These are phyloP conservation scores for Hanseniaspora occidentalis DNA, from an alignment of 805 yeast species.

Conservation along the genomic window DNA sequence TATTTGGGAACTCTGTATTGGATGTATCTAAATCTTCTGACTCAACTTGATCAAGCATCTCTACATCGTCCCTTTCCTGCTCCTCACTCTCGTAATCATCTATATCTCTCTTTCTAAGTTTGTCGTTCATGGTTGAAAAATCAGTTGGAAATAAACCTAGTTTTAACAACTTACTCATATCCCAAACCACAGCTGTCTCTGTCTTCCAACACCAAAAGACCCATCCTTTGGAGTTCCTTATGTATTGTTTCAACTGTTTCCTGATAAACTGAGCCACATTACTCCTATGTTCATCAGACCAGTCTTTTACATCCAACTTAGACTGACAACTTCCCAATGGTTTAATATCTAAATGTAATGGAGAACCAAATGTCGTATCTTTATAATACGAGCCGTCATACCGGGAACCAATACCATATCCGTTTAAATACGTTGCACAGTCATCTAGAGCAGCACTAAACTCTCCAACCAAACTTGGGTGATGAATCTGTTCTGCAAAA, in stretches of 20 bases:
- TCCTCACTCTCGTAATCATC: no score
- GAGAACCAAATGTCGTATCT: not conserved
- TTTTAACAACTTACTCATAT: slow-evolving; percentile 37
- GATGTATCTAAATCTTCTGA: no score
- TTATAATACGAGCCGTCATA: slow-evolving; percentile 37
- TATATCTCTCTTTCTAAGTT: no score
- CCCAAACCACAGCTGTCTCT: slow-evolving; percentile 58
- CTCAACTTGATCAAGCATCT: no score
- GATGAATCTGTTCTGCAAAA: slow-evolving; percentile 23
- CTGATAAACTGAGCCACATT: slow-evolving; percentile 45
- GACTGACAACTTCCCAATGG: slow-evolving; percentile 32
- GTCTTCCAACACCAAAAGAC: slow-evolving; percentile 65
- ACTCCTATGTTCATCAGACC: slow-evolving; percentile 30
- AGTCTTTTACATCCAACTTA: slow-evolving; percentile 25
- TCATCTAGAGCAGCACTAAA: slow-evolving; percentile 65
- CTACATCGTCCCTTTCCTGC: no score
- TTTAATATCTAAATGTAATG: slow-evolving; percentile 10
- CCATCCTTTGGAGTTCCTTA: slow-evolving; percentile 40
- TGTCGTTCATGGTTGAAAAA: slow-evolving; percentile 15
- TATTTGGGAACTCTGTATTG: no score
- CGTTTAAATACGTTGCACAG: slow-evolving; percentile 59
- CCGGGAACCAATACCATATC: slow-evolving; percentile 55
- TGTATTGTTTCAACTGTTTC: slow-evolving; percentile 45
- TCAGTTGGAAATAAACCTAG: slow-evolving; percentile 52
- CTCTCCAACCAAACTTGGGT: slow-evolving; percentile 52